A percentile compares a stretch with the other conserved stretches of the same genome.
Evolutionary conservation across 257 asterid species (phyloP).

Genomic region (Coffea eugenioides): DNA sequence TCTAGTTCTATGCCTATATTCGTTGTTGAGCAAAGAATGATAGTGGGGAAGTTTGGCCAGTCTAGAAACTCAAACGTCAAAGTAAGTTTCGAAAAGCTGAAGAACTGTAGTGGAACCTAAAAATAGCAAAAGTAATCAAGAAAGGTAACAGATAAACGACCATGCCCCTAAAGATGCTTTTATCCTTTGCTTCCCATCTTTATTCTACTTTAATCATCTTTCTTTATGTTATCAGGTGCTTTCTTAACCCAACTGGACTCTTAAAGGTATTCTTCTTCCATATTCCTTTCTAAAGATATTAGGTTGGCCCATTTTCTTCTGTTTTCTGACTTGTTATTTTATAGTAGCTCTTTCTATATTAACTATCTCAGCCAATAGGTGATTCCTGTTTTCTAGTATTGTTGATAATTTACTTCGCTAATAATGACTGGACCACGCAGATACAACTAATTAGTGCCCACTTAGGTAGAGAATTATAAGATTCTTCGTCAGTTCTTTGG

Average conservation of each 20-base stretch:
- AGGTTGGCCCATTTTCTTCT: not conserved
- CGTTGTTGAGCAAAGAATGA: no score
- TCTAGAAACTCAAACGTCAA: not conserved
- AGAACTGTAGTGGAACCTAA: conserved; percentile 16
- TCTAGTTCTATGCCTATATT: not conserved
- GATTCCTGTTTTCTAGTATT: not conserved
- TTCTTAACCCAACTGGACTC: not conserved
- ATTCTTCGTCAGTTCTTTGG: not conserved
- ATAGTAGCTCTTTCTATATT: not conserved
- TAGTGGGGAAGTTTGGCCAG: not conserved
- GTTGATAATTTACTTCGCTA: no score
- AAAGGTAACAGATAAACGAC: conserved; percentile 28
- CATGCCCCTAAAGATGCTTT: conserved; percentile 33
- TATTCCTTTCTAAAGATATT: not conserved
- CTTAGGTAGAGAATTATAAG: no score
- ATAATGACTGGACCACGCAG: no score
- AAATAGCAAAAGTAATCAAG: conserved; percentile 28
- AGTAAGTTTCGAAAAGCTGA: conserved; percentile 9
- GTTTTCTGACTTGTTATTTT: not conserved
- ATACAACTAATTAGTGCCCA: no score
- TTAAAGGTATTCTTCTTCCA: not conserved
- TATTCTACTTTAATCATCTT: conserved; percentile 28
- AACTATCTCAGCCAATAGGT: not conserved
- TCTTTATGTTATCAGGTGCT: conserved; percentile 11
- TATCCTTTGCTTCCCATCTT: conserved; percentile 48